Evolutionary conservation across 139 green algal genomes (phyloP).

Genomic region (Chlamydomonas sp.): DNA sequence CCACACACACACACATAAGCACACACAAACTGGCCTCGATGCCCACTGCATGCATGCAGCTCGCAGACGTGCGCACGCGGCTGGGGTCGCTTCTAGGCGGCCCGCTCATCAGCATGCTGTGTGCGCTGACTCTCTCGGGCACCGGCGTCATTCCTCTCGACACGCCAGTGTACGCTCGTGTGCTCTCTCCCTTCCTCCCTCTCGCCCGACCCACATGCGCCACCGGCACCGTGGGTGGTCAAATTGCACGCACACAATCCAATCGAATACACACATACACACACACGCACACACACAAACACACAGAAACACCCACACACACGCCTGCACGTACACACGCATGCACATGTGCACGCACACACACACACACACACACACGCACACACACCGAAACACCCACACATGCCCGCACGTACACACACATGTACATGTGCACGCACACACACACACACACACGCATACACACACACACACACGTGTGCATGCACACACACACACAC

Average conservation of each 20-base stretch:
- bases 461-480: slow-evolving; percentile 11
- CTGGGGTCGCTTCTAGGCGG: slow-evolving; percentile 14
- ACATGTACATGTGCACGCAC: not conserved
- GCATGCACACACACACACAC: too few species aligned
- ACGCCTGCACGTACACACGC: not conserved
- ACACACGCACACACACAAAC: not conserved
- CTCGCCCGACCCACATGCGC: not conserved
- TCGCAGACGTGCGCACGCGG: slow-evolving; percentile 8
- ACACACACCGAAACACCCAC: too few species aligned
- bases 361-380: slow-evolving; percentile 3
- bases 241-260: not conserved
- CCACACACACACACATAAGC: too few species aligned
- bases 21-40: too few species aligned
- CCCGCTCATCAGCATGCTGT: slow-evolving; percentile 27
- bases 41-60: slow-evolving; percentile 3
- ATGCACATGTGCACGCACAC: not conserved
- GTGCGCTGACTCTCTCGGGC: slow-evolving; percentile 13
- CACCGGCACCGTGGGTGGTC: not conserved
- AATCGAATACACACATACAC: not conserved
- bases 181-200: not conserved
- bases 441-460: slow-evolving; percentile 3
- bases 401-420: too few species aligned
- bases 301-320: slow-evolving; percentile 3
- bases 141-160: slow-evolving; percentile 25
- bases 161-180: slow-evolving; percentile 17